These are phyloP conservation scores for Phialocephala sp. DNA, from an alignment of 2,329 filamentous ascomycete genomes.

Conservation along the genomic window DNA sequence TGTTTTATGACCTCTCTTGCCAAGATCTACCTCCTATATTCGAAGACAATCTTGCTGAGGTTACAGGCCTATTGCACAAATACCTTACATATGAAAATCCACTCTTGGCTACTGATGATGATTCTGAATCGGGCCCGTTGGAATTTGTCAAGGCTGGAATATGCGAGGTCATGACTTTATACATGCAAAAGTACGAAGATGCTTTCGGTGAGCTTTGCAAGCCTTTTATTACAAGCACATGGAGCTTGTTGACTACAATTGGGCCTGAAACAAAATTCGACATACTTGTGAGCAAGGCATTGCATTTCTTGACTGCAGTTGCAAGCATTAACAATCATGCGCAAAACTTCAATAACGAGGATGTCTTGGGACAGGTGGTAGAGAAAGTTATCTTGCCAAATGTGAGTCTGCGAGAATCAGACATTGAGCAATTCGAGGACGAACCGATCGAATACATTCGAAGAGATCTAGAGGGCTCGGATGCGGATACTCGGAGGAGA, in stretches of 20 bases:
- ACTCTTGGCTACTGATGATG: conserved; percentile 83
- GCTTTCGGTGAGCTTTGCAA: conserved; percentile 82
- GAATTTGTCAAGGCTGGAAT: conserved; percentile 93
- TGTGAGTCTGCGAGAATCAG: conserved; percentile 87
- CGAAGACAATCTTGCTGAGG: conserved; percentile 81
- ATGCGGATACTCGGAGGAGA: conserved; percentile 89
- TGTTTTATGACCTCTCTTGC: conserved; percentile 95
- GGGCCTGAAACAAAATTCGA: conserved; percentile 93
- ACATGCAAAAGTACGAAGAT: conserved; percentile 94
- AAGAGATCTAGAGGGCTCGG: conserved; percentile 91
- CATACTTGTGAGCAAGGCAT: conserved; percentile 87
- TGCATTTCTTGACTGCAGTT: conserved; percentile 93
- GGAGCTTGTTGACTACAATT: conserved; percentile 86
- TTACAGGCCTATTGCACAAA: conserved; percentile 84
- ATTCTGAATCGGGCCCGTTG: conserved; percentile 82
- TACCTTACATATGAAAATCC: conserved; percentile 90
- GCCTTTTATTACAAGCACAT: conserved; percentile 87
- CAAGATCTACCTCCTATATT: conserved; percentile 95
- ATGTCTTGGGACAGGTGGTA: conserved; percentile 82
- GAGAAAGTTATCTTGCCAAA: conserved; percentile 97
- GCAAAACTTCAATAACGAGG: conserved; percentile 81
- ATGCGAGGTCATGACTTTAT: conserved; percentile 87
- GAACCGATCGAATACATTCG: conserved; percentile 99
- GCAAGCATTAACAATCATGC: conserved; percentile 80
- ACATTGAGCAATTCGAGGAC: conserved; percentile 95